These are phyloP conservation scores for Gaultheria prostrata DNA, from an alignment of 148 eudicot species.

Conservation along the genomic window DNA sequence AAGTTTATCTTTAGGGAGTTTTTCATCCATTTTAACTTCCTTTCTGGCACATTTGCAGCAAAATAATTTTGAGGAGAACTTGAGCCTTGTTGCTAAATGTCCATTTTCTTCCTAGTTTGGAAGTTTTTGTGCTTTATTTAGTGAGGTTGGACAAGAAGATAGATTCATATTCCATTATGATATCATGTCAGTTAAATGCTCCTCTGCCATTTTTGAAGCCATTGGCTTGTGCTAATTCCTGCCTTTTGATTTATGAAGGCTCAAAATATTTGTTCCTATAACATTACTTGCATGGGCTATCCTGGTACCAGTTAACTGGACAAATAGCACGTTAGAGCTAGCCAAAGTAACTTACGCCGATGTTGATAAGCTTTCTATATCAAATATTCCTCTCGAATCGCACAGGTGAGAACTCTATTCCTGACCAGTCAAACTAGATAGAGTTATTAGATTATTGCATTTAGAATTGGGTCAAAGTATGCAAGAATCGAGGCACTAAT, in stretches of 20 bases:
- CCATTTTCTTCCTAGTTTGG: not conserved
- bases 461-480: not conserved
- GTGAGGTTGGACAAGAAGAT: not conserved
- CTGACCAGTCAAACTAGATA: not conserved
- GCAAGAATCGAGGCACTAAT: not conserved
- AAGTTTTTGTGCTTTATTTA: constrained; percentile 4
- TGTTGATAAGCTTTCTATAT: constrained; percentile 86
- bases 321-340: constrained; percentile 51
- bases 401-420: constrained; percentile 43
- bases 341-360: constrained; percentile 44
- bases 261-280: constrained; percentile 87
- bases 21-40: not conserved
- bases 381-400: constrained; percentile 67
- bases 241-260: constrained; percentile 46
- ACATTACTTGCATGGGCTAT: constrained; percentile 53
- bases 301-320: constrained; percentile 78
- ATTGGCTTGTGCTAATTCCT: constrained; percentile 14
- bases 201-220: not conserved
- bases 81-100: not conserved
- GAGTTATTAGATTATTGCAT: not conserved
- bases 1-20: not conserved
- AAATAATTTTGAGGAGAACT: not conserved
- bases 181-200: not conserved
- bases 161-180: not conserved
- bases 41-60: not conserved